A percentile compares a stretch with the other conserved stretches of the same genome.
Conservation (phyloP, 192 early-diverging fungal genomes). For the Coemansia sp. region DNA sequence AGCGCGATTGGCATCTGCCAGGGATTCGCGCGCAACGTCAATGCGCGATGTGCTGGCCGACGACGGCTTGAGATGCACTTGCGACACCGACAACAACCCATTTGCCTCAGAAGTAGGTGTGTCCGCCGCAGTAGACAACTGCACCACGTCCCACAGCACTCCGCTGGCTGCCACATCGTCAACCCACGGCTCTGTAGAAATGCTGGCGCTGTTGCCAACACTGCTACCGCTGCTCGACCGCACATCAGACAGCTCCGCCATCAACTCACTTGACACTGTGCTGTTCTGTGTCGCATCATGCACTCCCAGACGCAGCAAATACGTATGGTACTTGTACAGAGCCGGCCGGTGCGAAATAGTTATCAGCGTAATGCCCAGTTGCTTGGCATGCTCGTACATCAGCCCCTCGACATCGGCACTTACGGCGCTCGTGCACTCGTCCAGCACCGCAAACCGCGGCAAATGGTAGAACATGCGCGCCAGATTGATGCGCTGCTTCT, state of each 20-base stretch:
- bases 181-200: conserved; percentile 46
- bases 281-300: conserved; percentile 3
- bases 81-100: background rate
- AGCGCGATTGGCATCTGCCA: conserved; percentile 25
- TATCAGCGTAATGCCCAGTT: conserved; percentile 84
- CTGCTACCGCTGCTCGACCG: conserved; percentile 9
- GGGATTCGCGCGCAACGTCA: conserved; percentile 38
- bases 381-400: conserved; percentile 81
- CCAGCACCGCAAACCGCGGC: conserved; percentile 92
- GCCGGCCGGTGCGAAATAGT: conserved; percentile 94
- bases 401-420: conserved; percentile 91
- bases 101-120: conserved; percentile 2
- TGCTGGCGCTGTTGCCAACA: background rate
- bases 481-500: conserved; percentile 93
- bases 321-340: conserved; percentile 96
- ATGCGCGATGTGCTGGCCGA: conserved; percentile 27
- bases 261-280: background rate
- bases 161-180: conserved; percentile 41
- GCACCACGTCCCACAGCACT: conserved; percentile 52
- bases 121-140: conserved; percentile 21
- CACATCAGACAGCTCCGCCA: background rate
- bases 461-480: conserved; percentile 95
- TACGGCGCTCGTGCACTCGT: conserved; percentile 90
- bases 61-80: conserved; percentile 12
- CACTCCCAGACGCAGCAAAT: conserved; percentile 78